A percentile compares a stretch with the other conserved stretches of the same genome.
These are phyloP conservation scores for Grosmannia huntii DNA, from an alignment of 2,329 filamentous ascomycete species.

Conservation along the genomic window DNA sequence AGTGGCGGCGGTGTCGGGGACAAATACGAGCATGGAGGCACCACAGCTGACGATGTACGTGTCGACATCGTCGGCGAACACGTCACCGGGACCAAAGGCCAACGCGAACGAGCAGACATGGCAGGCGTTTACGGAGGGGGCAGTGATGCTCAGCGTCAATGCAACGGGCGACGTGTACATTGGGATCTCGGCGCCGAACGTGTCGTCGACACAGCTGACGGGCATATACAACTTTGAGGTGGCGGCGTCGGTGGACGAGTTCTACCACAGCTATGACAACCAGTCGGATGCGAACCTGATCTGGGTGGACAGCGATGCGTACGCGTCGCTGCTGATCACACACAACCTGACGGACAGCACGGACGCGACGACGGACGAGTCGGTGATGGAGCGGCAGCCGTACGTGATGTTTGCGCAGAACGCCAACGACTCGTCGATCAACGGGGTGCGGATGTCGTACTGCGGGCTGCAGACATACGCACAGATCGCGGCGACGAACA, in stretches of 20 bases:
- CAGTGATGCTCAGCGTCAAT: slow-evolving; percentile 49
- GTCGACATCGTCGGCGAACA: slow-evolving; percentile 51
- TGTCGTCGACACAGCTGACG: slow-evolving; percentile 41
- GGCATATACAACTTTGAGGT: slow-evolving; percentile 70
- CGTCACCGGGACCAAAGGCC: slow-evolving; percentile 50
- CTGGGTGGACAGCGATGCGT: slow-evolving; percentile 76
- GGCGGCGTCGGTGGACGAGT: slow-evolving; percentile 67
- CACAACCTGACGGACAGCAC: slow-evolving; percentile 51
- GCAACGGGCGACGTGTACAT: slow-evolving; percentile 61
- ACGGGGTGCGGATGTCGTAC: slow-evolving; percentile 65
- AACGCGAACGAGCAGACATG: slow-evolving; percentile 30
- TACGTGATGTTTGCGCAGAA: slow-evolving; percentile 69
- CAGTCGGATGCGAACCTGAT: slow-evolving; percentile 44
- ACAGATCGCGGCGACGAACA: slow-evolving; percentile 45
- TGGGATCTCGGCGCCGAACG: slow-evolving; percentile 57
- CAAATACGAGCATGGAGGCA: slow-evolving; percentile 30
- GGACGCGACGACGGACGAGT: slow-evolving; percentile 37
- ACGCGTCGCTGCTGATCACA: slow-evolving; percentile 67
- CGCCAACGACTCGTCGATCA: slow-evolving; percentile 41
- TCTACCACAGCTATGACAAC: slow-evolving; percentile 55
- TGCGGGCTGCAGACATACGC: slow-evolving; percentile 64
- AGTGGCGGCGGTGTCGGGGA: neutral
- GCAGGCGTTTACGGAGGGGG: slow-evolving; percentile 52
- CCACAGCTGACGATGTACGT: slow-evolving; percentile 71
- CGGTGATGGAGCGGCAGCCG: slow-evolving; percentile 41